Evolutionary conservation across 805 yeast genomes (phyloP).

Genomic region (Candida pseudofarinosa): DNA sequence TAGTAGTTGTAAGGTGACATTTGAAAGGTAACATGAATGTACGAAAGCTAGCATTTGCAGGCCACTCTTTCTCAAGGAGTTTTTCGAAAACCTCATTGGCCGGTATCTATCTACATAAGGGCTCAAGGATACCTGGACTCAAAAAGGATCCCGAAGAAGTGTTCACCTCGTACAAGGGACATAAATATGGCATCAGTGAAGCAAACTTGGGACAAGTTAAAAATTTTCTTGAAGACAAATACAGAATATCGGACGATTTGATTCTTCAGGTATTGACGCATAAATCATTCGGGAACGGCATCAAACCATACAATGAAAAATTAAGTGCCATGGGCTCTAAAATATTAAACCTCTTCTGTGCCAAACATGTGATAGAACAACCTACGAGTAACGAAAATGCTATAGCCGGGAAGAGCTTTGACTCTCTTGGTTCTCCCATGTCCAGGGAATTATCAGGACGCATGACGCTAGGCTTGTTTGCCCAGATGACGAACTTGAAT

Average conservation of each 20-base stretch:
- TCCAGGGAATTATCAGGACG: constrained; percentile 52
- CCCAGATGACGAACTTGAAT: constrained; percentile 46
- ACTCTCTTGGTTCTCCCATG: constrained; percentile 53
- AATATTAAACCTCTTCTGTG: constrained; percentile 47
- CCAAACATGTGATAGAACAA: constrained; percentile 37
- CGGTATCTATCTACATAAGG: constrained; percentile 39
- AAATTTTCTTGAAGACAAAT: constrained; percentile 44
- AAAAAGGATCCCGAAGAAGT: constrained; percentile 64
- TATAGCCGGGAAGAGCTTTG: constrained; percentile 50
- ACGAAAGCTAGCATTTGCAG: constrained; percentile 9
- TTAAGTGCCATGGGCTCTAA: constrained; percentile 69
- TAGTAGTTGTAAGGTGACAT: background rate
- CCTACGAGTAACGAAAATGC: constrained; percentile 26
- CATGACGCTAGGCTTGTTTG: constrained; percentile 47
- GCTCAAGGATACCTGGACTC: constrained; percentile 64
- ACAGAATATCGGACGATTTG: constrained; percentile 54
- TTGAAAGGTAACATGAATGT: constrained; percentile 6
- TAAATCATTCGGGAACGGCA: constrained; percentile 91
- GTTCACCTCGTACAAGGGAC: constrained; percentile 27
- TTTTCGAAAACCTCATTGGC: constrained; percentile 2
- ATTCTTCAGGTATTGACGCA: constrained; percentile 83
- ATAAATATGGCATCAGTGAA: constrained; percentile 49
- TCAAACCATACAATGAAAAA: constrained; percentile 85
- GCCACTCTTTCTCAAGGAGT: background rate
- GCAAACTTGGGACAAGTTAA: constrained; percentile 49